Percentiles rank a stretch among this genome's conserved stretches.
Evolutionary conservation across 192 early-diverging fungal genomes (phyloP).

Genomic region (Coemansia sp.): DNA sequence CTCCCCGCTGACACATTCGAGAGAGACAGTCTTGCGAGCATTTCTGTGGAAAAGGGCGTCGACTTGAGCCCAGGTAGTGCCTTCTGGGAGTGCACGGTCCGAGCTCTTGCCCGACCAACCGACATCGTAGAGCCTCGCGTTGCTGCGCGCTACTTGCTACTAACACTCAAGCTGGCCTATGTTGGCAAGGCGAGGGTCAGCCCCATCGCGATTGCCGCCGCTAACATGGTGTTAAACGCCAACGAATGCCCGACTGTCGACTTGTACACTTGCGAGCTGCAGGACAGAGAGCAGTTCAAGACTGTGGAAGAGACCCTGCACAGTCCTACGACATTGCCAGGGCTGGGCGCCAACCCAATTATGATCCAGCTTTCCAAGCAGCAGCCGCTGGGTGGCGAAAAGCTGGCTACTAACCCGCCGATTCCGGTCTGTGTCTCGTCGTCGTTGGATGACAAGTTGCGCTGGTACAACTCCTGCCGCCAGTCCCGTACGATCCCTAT

Average conservation of each 20-base stretch:
- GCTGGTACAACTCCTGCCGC: conserved; percentile 21
- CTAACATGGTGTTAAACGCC: conserved; percentile 3
- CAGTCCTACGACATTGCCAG: neutral
- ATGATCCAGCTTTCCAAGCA: conserved; percentile 1
- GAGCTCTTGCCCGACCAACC: neutral
- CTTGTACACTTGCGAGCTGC: conserved; percentile 9
- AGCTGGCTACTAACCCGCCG: neutral
- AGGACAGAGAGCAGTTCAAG: neutral
- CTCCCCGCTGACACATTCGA: neutral
- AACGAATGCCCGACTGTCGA: conserved; percentile 9
- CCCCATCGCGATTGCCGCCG: neutral
- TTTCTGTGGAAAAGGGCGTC: neutral
- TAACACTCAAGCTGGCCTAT: conserved; percentile 17
- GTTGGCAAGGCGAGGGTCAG: neutral
- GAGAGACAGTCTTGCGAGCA: neutral
- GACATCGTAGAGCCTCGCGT: neutral
- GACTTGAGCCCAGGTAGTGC: neutral
- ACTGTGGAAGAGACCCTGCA: neutral
- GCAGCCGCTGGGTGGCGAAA: neutral
- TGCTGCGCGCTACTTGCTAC: conserved; percentile 5
- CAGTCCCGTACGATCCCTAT: conserved; percentile 8
- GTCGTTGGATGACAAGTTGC: conserved; percentile 12
- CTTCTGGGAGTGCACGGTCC: conserved; percentile 22
- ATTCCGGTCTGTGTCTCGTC: neutral
- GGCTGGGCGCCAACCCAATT: neutral